These are phyloP conservation scores for Borealophlyctis nickersoniae DNA, from an alignment of 192 early-diverging fungal species.

Conservation along the genomic window DNA sequence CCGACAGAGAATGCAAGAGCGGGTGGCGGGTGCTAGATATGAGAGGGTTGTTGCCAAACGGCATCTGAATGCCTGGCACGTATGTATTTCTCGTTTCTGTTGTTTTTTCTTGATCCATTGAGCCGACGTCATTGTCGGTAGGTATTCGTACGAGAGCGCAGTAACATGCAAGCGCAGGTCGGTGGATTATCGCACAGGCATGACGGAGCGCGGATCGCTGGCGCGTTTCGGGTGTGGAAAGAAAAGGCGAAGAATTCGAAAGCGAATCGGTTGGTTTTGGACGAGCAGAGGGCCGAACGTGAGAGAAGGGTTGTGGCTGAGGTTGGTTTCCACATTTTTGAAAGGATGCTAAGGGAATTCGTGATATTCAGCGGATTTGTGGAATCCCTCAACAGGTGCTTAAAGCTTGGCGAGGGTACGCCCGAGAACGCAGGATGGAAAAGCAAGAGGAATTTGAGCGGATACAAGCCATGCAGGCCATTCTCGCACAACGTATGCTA, in stretches of 20 bases:
- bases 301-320: background rate
- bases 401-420: too few relatives aligned
- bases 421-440: too few relatives aligned
- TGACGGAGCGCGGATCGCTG: constrained; percentile 2
- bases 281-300: background rate
- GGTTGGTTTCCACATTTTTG: background rate
- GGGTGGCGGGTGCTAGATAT: constrained; percentile 14
- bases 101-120: too few relatives aligned
- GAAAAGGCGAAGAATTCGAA: background rate
- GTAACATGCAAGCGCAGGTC: background rate
- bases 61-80: constrained; percentile 7
- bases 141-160: background rate
- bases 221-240: background rate
- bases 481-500: too few relatives aligned
- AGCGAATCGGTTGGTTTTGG: background rate
- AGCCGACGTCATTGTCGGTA: too few relatives aligned
- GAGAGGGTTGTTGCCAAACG: constrained; percentile 4
- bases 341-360: background rate
- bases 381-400: too few relatives aligned
- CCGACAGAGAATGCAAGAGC: constrained; percentile 9
- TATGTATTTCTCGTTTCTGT: background rate
- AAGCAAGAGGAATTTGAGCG: too few relatives aligned
- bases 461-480: too few relatives aligned
- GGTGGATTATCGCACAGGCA: background rate
- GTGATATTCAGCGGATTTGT: too few relatives aligned